These are phyloP conservation scores for Corniculantispora saksenae DNA, from an alignment of 2,329 filamentous ascomycete species.

Conservation along the genomic window DNA sequence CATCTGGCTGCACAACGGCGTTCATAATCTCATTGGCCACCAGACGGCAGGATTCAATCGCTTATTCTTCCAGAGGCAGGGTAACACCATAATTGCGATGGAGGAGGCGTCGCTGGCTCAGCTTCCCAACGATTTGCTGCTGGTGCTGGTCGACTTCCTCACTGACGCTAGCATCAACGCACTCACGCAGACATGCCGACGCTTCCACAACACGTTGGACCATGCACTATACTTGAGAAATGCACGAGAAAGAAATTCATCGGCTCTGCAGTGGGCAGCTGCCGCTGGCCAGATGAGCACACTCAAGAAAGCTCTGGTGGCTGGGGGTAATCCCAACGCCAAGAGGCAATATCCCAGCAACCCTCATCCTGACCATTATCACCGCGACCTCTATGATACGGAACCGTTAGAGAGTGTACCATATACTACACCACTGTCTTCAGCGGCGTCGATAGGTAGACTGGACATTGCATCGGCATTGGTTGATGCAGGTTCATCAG, in stretches of 20 bases:
- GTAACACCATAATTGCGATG: not conserved
- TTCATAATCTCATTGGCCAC: not conserved
- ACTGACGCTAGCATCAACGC: not conserved
- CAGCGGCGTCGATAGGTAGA: not conserved
- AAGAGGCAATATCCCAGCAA: not conserved
- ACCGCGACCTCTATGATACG: not conserved
- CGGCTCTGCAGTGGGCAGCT: not conserved
- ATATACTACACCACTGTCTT: not conserved
- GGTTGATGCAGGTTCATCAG: not conserved
- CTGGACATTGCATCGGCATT: not conserved
- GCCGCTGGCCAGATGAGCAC: not conserved
- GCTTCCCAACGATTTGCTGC: not conserved
- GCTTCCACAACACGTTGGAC: not conserved
- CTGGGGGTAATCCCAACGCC: constrained; percentile 1
- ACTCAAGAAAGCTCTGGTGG: not conserved
- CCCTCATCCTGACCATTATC: not conserved
- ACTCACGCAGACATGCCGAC: not conserved
- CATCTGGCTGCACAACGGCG: not conserved
- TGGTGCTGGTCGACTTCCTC: not conserved
- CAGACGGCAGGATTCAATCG: too few species aligned
- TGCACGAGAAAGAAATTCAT: not conserved
- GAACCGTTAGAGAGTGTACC: not conserved
- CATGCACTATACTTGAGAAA: not conserved
- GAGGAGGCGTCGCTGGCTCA: not conserved
- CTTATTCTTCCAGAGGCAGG: too few species aligned